Percentiles rank a stretch among this genome's conserved stretches.
Conservation (phyloP, 1,284 basidiomycete species). For the Sporisorium iseilematis-ciliati region DNA sequence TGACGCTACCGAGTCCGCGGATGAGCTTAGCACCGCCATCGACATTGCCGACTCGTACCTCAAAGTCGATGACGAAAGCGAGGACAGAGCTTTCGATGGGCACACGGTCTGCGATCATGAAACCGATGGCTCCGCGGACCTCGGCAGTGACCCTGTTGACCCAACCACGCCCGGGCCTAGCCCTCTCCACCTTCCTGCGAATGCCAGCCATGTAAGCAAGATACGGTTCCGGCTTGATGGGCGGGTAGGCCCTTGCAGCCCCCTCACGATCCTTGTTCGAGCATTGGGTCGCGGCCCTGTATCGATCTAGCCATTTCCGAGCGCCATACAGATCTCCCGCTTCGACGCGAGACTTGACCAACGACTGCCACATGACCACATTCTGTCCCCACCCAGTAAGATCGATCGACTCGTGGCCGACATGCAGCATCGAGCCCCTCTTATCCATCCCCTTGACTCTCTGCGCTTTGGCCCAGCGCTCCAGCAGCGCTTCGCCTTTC, state of each 20-base stretch:
- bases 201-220: slow-evolving; percentile 34
- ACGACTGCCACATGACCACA: slow-evolving; percentile 26
- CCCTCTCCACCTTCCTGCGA: neutral
- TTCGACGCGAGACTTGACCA: slow-evolving; percentile 29
- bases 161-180: neutral
- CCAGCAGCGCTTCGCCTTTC: slow-evolving; percentile 25
- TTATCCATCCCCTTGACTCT: neutral
- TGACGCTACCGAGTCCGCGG: slow-evolving; percentile 13
- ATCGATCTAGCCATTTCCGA: slow-evolving; percentile 35
- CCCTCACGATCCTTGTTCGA: neutral
- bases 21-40: slow-evolving; percentile 12
- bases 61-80: slow-evolving; percentile 35
- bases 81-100: slow-evolving; percentile 22
- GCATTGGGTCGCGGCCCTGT: slow-evolving; percentile 11
- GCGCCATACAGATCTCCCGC: slow-evolving; percentile 26
- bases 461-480: slow-evolving; percentile 30
- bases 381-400: slow-evolving; percentile 41
- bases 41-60: slow-evolving; percentile 26
- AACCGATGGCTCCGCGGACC: slow-evolving; percentile 6
- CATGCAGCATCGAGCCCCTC: slow-evolving; percentile 3
- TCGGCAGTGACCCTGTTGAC: neutral
- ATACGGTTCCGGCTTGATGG: slow-evolving; percentile 25
- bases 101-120: slow-evolving; percentile 30
- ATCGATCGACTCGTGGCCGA: slow-evolving; percentile 9
- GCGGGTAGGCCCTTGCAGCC: slow-evolving; percentile 1